Evolutionary conservation across 2,329 filamentous ascomycete genomes (phyloP), one percentile per base, ranked within the genome.

Genomic region (Phaeosphaeriaceae sp.): DNA sequence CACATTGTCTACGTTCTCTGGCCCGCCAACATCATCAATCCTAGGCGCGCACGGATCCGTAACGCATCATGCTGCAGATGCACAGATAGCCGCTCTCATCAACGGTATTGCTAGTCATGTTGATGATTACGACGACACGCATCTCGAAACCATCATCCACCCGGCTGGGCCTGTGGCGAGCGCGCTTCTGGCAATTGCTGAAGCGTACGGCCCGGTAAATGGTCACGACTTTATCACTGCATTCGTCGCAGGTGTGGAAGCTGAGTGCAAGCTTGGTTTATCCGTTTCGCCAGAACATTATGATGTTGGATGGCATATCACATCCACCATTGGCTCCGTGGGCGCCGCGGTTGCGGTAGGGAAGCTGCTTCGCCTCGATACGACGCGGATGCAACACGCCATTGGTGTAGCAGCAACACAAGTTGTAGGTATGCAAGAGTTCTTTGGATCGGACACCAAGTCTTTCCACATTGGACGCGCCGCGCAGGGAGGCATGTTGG

Each of bases 91-190:
- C 1, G 82, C 83, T 0, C 70, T 86, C 7, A 64, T 86, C 48
- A 85, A 86, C 58, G 84, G 84, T 24, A 84, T 86, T 45, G 81
- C 83, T 13, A 84, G 81, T 27, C 83, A 86, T 58, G 82, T 85
- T 3, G 81, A 86, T 56, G 83, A 86, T 64, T 86, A 85, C 66
- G 84, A 86, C 59, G 83, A 86, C 65, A 86, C 83, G 1, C 84
- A 86, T 61, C 75, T 85, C 1, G 82, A 83, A 48, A 85, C 82
- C 5, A 83, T 86, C 60, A 86, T 86, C 46, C 84, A 86, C 61
- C 84, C 84, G 0, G 79, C 83, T 0, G 83, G 84, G 0, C 81
- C 83, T 0, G 81, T 86, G 0, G 81, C 82, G 1, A 80, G 76
- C 42, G 84, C 84, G 0, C 66, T 86, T 1, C 76, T 86, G 2